Conservation (phyloP, 2,329 filamentous ascomycete genomes). For the Immersiporthe knoxdaviesiana region DNA sequence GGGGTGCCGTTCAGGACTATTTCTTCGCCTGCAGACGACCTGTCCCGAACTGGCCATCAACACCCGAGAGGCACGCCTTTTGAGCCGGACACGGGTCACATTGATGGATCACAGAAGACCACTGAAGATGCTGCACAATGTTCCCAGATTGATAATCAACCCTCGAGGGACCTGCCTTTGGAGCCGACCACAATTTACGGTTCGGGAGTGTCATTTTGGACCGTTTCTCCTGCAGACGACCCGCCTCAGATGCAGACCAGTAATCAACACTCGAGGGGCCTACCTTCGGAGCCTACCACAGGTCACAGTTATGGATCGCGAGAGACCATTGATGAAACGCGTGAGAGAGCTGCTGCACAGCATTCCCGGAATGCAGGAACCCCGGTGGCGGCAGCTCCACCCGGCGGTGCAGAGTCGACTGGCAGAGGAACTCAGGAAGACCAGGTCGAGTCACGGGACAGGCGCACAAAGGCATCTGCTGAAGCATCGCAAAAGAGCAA, state of each 20-base stretch:
- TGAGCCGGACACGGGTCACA: background rate
- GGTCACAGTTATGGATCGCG: background rate
- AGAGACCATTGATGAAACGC: background rate
- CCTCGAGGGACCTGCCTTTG: background rate
- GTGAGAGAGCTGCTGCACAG: background rate
- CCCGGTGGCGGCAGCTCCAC: background rate
- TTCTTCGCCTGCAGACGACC: too few species aligned
- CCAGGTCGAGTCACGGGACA: background rate
- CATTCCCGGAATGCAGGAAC: too few species aligned
- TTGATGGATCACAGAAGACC: background rate
- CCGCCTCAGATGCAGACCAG: too few species aligned
- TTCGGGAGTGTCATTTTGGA: too few species aligned
- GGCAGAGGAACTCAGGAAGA: background rate
- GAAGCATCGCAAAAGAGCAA: background rate
- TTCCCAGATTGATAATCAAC: slow-evolving; percentile 4
- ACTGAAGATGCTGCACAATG: too few species aligned
- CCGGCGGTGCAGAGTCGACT: background rate
- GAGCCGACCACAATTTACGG: too few species aligned
- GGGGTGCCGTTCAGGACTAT: too few species aligned
- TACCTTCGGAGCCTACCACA: too few species aligned
- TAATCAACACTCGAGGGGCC: too few species aligned
- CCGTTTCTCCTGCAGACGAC: too few species aligned
- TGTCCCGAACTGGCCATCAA: too few species aligned
- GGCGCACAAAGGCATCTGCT: background rate
- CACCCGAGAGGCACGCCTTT: too few species aligned